Conservation (phyloP, 208 protist genomes). For the Wallacemonas sp. region DNA sequence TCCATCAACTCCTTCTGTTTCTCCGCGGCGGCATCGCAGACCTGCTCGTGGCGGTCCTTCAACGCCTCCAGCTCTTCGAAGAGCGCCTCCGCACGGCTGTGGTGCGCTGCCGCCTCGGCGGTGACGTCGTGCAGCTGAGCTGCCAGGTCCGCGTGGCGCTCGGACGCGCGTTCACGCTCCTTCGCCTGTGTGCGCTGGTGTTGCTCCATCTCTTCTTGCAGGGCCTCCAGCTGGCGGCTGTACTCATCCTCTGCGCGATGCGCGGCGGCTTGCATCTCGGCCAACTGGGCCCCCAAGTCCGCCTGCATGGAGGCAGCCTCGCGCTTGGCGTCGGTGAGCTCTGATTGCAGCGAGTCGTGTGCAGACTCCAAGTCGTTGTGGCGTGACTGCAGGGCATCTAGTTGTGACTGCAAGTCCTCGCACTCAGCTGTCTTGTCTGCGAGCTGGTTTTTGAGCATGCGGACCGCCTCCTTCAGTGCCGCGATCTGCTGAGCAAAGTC, state of each 20-base stretch:
- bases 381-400: slow-evolving; percentile 1
- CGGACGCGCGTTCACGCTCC: slow-evolving; percentile 6
- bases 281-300: slow-evolving; percentile 26
- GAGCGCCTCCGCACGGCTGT: slow-evolving; percentile 17
- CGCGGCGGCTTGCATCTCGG: slow-evolving; percentile 23
- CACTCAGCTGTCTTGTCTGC: not conserved
- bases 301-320: slow-evolving; percentile 26
- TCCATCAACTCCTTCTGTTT: not conserved
- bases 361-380: slow-evolving; percentile 3
- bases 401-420: not conserved
- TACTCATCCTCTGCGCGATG: not conserved
- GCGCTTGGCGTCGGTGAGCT: slow-evolving; percentile 28
- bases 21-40: not conserved
- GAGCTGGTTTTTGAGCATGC: slow-evolving; percentile 13
- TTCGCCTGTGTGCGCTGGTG: slow-evolving; percentile 13
- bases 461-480: not conserved
- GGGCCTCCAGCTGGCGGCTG: not conserved
- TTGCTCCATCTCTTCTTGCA: slow-evolving; percentile 9
- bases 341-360: too few species aligned
- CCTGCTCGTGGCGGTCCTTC: not conserved
- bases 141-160: slow-evolving; percentile 8
- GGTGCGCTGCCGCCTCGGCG: slow-evolving; percentile 11
- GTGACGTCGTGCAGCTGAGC: slow-evolving; percentile 16
- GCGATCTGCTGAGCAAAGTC: not conserved
- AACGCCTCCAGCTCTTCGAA: slow-evolving; percentile 12